These are phyloP conservation scores for Claviceps sp. DNA, from an alignment of 2,329 filamentous ascomycete genomes.

Conservation along the genomic window DNA sequence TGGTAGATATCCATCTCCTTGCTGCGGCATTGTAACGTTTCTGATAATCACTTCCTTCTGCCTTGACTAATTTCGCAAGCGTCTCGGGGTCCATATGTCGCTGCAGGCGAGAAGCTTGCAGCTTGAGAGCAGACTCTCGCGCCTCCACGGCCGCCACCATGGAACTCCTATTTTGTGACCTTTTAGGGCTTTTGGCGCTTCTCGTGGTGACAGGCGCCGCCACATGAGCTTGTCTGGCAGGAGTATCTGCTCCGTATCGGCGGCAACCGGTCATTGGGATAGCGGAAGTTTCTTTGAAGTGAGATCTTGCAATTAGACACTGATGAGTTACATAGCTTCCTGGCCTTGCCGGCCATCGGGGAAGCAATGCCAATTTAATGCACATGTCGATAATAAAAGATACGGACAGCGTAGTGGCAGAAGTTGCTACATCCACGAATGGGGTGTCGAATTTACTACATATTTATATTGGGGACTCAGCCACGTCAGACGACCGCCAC, in stretches of 20 bases:
- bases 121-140: slow-evolving; percentile 9
- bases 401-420: no score
- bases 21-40: slow-evolving; percentile 29
- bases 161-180: no score
- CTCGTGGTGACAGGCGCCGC: not conserved
- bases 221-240: not conserved
- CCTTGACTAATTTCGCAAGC: slow-evolving; percentile 10
- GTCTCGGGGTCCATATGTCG: slow-evolving; percentile 7
- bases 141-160: slow-evolving; percentile 9
- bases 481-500: no score
- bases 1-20: slow-evolving; percentile 30
- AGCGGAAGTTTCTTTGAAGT: not conserved
- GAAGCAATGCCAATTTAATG: not conserved
- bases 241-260: not conserved
- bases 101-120: slow-evolving; percentile 12
- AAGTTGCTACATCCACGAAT: no score
- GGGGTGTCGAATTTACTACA: no score
- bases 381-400: not conserved
- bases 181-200: not conserved
- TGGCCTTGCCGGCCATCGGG: not conserved
- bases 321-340: not conserved
- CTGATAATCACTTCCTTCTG: slow-evolving; percentile 23
- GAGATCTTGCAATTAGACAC: not conserved
- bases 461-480: no score
- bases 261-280: not conserved